These are phyloP conservation scores for Pyracantha coccinea DNA, from an alignment of 331 rosid species.

Conservation along the genomic window DNA sequence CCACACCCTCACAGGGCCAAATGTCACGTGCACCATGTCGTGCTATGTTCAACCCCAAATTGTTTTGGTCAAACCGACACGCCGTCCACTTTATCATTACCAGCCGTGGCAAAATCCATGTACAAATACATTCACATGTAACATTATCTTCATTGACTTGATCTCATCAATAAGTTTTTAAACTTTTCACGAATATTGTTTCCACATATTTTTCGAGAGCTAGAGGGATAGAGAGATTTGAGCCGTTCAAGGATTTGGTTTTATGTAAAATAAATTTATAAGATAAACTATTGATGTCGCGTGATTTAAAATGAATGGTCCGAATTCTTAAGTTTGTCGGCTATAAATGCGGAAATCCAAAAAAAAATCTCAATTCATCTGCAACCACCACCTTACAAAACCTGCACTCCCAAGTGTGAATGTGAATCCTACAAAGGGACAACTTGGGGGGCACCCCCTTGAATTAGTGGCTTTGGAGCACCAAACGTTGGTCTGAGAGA, in stretches of 20 bases:
- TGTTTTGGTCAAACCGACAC: conserved; percentile 26
- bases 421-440: conserved; percentile 18
- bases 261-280: too few species aligned
- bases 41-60: neutral
- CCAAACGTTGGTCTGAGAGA: conserved; percentile 16
- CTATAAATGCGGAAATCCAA: rapidly evolving
- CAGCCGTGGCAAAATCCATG: neutral
- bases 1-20: conserved; percentile 1
- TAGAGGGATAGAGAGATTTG: too few species aligned
- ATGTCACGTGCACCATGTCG: conserved; percentile 39
- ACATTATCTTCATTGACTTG: neutral
- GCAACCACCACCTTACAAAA: conserved; percentile 13
- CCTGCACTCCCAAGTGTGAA: neutral
- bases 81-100: conserved; percentile 24
- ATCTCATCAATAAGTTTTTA: too few species aligned
- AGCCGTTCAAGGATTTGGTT: too few species aligned
- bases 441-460: conserved; percentile 6
- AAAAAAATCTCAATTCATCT: neutral
- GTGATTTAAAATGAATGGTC: too few species aligned
- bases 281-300: too few species aligned
- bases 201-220: too few species aligned
- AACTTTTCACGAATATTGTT: too few species aligned
- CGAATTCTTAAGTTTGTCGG: too few species aligned
- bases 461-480: neutral
- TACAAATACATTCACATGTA: neutral